Conservation (phyloP, 495 filamentous ascomycete genomes). For the Zalerion maritima region DNA sequence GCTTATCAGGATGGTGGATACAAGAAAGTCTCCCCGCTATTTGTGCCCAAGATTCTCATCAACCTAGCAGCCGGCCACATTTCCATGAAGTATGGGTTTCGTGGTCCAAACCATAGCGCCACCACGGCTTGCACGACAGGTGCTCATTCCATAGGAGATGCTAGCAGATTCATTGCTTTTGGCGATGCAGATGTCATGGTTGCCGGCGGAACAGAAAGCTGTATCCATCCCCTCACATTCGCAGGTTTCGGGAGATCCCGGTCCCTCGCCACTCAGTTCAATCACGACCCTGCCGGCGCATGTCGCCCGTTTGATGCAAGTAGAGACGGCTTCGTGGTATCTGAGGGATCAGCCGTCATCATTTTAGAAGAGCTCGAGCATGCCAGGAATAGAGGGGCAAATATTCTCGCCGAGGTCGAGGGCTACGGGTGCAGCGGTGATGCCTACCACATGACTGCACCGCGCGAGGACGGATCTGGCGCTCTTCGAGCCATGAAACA, state of each 20-base stretch:
- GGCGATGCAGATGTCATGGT: constrained; percentile 92
- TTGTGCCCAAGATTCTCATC: constrained; percentile 83
- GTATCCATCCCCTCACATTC: constrained; percentile 87
- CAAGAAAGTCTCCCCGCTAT: constrained; percentile 80
- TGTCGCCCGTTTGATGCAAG: constrained; percentile 81
- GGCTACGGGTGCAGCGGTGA: constrained; percentile 84
- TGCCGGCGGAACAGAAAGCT: constrained; percentile 85
- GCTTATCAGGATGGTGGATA: constrained; percentile 68
- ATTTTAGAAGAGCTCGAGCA: constrained; percentile 86
- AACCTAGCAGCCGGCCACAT: constrained; percentile 91
- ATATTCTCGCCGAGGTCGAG: constrained; percentile 76
- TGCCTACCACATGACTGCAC: constrained; percentile 85
- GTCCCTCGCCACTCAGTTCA: constrained; percentile 69
- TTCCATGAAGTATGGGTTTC: constrained; percentile 79
- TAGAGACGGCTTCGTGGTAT: constrained; percentile 77
- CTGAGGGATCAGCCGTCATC: constrained; percentile 79
- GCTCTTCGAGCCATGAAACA: constrained; percentile 74
- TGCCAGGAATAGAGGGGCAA: constrained; percentile 60
- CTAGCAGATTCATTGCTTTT: constrained; percentile 73
- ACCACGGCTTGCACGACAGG: constrained; percentile 95
- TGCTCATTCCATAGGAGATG: constrained; percentile 87
- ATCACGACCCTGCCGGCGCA: constrained; percentile 53
- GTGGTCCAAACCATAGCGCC: constrained; percentile 80
- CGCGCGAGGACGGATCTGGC: constrained; percentile 64
- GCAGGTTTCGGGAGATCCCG: constrained; percentile 80